Base-by-base conservation (phyloP, 2,329 filamentous ascomycete species). In the Piedraia hortae region DNA sequence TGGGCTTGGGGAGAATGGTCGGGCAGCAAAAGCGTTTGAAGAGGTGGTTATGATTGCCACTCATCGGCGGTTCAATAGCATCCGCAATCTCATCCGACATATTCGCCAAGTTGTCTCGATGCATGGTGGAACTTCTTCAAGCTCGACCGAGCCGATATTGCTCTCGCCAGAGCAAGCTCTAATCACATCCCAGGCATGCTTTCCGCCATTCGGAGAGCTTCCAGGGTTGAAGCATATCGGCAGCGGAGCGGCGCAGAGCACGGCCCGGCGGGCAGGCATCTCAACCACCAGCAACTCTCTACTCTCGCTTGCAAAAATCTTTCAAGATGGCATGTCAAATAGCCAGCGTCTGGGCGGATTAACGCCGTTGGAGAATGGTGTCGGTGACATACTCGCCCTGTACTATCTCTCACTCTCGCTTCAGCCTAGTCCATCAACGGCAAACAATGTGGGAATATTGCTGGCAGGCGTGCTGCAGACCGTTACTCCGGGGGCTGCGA, bases 361-460 rank as follows among this genome's bases (percentile, higher is more conserved):
- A 10, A 34, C 29, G 13, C 39, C 39, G n/a, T 31, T 44, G 10
- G 59, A 66, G 3, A 67, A 70, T 19, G 72, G 77, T 2, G 77
- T 93, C 12, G 66, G 77, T 18, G 85, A 97, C 37, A 93, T 97
- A 16, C 49, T 97, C 16, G 75, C 80, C 2, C 58, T 97, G 7
- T 97, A 97, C 43, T 97, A 97, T 38, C 55, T 97, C 3, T 97
- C 85, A 0, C 51, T 97, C 3, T 89, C 85, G 0, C 56, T 97
- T 2, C 85, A 91, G 31, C 80, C 85, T 21, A 93, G 85, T 36
- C 85, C 85, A 2, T 97, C 85, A 0, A 97, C 85, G 0, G 85
- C 85, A 1, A 97, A 97, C 42, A 97, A 97, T 41, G 80, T 97
- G 7, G 85, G 85, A 3, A 97, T 97, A 24, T 55, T 97, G 13